Conservation (phyloP, 768 basidiomycete genomes). For the Boletus fagicola region DNA sequence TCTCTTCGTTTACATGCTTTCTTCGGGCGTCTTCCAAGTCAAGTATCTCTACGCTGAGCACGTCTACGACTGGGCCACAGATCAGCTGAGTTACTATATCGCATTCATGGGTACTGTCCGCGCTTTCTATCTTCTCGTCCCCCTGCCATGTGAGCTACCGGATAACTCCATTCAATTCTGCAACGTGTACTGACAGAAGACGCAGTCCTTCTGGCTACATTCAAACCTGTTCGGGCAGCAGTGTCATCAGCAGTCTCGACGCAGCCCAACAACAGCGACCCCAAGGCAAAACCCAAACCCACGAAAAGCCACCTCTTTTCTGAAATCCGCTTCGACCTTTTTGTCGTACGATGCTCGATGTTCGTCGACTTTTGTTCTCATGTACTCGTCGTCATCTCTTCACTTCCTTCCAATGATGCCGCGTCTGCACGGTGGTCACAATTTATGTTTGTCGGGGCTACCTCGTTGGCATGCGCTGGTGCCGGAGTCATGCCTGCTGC, state of each 20-base stretch:
- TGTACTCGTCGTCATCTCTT: conserved; percentile 52
- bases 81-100: conserved; percentile 74
- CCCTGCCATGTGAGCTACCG: conserved; percentile 60
- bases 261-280: conserved; percentile 4
- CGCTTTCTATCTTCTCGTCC: conserved; percentile 61
- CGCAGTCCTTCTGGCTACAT: conserved; percentile 56
- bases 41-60: conserved; percentile 81
- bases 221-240: conserved; percentile 46
- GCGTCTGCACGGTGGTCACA: conserved; percentile 31
- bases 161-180: conserved; percentile 23
- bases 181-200: conserved; percentile 30
- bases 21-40: conserved; percentile 68
- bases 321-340: conserved; percentile 68
- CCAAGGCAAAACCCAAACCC: conserved; percentile 41
- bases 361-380: conserved; percentile 68
- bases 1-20: conserved; percentile 62
- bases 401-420: conserved; percentile 39
- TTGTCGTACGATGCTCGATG: conserved; percentile 62
- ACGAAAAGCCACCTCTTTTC: conserved; percentile 51
- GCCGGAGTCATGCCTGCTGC: conserved; percentile 66
- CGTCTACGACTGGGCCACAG: conserved; percentile 65
- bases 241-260: conserved; percentile 6
- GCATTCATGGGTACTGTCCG: conserved; percentile 64
- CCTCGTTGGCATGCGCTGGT: conserved; percentile 62
- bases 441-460: conserved; percentile 53